phyloP scores from a whole-genome alignment of 2,329 filamentous ascomycete genomes.

The Pseudogymnoascus sp. region DNA sequence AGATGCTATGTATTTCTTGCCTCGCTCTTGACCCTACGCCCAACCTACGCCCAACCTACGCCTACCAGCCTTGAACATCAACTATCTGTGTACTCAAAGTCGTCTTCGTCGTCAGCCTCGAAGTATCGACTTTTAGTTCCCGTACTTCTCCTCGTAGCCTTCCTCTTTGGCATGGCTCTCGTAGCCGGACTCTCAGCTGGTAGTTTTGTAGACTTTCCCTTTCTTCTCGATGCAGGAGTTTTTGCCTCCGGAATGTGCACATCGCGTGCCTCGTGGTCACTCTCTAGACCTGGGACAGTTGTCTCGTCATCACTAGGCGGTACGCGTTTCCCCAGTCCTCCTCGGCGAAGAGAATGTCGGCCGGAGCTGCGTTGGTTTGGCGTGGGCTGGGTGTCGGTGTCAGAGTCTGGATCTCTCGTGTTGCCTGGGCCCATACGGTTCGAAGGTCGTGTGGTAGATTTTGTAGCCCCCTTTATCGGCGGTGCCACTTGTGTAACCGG shows the following conservation, averaged over 20 bases:
- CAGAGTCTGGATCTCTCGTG: background rate
- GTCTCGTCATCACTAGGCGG: background rate
- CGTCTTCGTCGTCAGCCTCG: constrained; percentile 14
- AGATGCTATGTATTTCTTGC: background rate
- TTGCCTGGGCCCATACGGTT: background rate
- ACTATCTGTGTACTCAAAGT: background rate
- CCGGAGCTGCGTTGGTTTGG: background rate
- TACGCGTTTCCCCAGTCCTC: background rate
- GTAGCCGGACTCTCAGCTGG: background rate
- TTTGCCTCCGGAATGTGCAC: background rate
- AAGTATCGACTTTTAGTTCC: constrained; percentile 16
- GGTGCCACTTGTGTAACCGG: background rate
- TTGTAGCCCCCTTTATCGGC: background rate
- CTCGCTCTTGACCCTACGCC: background rate
- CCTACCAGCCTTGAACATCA: background rate
- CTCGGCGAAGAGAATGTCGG: background rate
- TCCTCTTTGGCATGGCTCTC: constrained; percentile 12
- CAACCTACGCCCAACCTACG: background rate
- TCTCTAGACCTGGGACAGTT: background rate
- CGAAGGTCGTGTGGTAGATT: background rate
- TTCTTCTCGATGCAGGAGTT: background rate
- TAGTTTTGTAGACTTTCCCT: background rate
- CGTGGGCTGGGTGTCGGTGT: background rate
- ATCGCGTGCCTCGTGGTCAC: background rate
- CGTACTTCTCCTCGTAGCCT: constrained; percentile 15